These are phyloP conservation scores for Lactuca sativa DNA, from an alignment of 129 eudicot species.

Conservation along the genomic window DNA sequence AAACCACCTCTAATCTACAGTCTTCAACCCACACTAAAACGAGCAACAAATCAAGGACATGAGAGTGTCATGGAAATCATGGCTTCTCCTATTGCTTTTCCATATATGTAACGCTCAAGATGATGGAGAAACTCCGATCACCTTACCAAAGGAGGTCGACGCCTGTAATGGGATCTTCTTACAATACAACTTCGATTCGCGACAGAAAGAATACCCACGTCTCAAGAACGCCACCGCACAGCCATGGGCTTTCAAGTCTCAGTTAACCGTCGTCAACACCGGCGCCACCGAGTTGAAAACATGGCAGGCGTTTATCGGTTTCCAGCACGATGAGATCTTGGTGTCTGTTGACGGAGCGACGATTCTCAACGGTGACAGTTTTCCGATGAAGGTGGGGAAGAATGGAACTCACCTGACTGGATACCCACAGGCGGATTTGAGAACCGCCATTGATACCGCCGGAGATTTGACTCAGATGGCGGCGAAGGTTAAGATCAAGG, in stretches of 20 bases:
- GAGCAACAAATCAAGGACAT: slow-evolving; percentile 27
- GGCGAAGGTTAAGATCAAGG: slow-evolving; percentile 49
- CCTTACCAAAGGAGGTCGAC: slow-evolving; percentile 43
- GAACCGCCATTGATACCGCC: slow-evolving; percentile 86
- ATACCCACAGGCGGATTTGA: slow-evolving; percentile 65
- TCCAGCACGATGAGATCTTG: slow-evolving; percentile 60
- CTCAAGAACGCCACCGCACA: slow-evolving; percentile 77
- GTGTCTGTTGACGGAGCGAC: slow-evolving; percentile 60
- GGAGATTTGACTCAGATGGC: slow-evolving; percentile 55
- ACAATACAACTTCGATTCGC: slow-evolving; percentile 47
- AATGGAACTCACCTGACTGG: slow-evolving; percentile 75
- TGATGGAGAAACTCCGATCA: slow-evolving; percentile 17
- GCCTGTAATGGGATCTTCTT: slow-evolving; percentile 67
- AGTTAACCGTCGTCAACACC: slow-evolving; percentile 47
- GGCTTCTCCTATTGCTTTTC: slow-evolving; percentile 24
- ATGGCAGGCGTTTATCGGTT: slow-evolving; percentile 64
- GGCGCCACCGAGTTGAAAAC: slow-evolving; percentile 61
- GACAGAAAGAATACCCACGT: slow-evolving; percentile 61
- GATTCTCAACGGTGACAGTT: slow-evolving; percentile 49
- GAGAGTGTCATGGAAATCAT: slow-evolving; percentile 47
- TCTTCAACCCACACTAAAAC: neutral
- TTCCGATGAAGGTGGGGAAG: slow-evolving; percentile 53
- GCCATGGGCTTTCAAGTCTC: slow-evolving; percentile 67
- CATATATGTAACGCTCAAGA: slow-evolving; percentile 40
- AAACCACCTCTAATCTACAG: slow-evolving; percentile 13